phyloP scores from a whole-genome alignment of 129 eudicot genomes.

The Scalesia atractyloides region DNA sequence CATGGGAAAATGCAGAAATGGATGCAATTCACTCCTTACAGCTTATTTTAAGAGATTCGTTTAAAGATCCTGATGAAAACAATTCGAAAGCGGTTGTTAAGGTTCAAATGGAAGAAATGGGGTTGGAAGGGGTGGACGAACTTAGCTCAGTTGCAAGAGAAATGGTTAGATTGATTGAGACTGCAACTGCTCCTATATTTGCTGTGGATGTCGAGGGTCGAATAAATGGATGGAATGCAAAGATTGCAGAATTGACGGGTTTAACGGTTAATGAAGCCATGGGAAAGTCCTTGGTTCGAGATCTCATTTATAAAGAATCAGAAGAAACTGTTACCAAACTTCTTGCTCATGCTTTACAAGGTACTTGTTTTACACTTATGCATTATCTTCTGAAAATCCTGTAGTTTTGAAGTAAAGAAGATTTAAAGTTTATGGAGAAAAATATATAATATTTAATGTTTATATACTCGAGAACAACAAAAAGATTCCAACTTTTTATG shows the following conservation, averaged over 20 bases:
- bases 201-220: conserved; percentile 83
- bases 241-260: conserved; percentile 90
- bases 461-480: conserved; percentile 1
- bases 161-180: conserved; percentile 91
- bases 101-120: conserved; percentile 51
- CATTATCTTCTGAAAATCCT: conserved; percentile 20
- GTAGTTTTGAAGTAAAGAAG: neutral
- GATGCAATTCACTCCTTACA: conserved; percentile 97
- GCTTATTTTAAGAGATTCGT: conserved; percentile 80
- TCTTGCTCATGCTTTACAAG: conserved; percentile 76
- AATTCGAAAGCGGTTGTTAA: conserved; percentile 67
- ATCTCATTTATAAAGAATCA: conserved; percentile 79
- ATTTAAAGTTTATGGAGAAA: conserved; percentile 21
- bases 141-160: conserved; percentile 87
- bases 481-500: conserved; percentile 1
- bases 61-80: conserved; percentile 53
- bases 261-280: conserved; percentile 78
- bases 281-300: conserved; percentile 83
- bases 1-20: conserved; percentile 96
- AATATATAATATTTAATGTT: neutral
- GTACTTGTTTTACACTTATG: conserved; percentile 38
- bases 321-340: conserved; percentile 65
- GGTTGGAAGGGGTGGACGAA: conserved; percentile 72
- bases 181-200: conserved; percentile 99
- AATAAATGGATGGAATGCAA: conserved; percentile 94